These are phyloP conservation scores for Isochrysis galbana DNA, from an alignment of 78 protist genomes.

Conservation along the genomic window DNA sequence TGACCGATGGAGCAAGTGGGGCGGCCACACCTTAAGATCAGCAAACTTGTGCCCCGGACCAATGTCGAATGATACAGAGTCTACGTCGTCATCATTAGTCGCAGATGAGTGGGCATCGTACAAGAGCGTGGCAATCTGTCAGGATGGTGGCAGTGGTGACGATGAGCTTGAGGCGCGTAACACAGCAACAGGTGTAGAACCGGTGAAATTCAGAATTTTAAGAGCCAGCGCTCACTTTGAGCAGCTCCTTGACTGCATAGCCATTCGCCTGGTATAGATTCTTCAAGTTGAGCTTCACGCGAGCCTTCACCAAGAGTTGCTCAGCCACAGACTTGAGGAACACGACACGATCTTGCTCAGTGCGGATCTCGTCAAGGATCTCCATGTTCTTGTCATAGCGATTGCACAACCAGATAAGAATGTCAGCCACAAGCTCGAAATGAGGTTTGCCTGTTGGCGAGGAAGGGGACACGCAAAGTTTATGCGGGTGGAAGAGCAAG, in stretches of 20 bases:
- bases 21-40: conserved; percentile 4
- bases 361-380: not conserved
- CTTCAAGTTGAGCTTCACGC: conserved; percentile 34
- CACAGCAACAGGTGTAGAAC: no score
- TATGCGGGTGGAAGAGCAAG: no score
- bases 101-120: not conserved
- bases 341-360: conserved; percentile 9
- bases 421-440: conserved; percentile 20
- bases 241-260: conserved; percentile 19
- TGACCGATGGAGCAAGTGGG: no score
- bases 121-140: not conserved
- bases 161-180: no score
- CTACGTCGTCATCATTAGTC: not conserved
- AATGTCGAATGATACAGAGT: not conserved
- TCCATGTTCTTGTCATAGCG: conserved; percentile 18
- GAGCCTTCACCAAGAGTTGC: not conserved
- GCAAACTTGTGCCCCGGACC: not conserved
- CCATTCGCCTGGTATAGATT: conserved; percentile 36
- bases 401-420: not conserved
- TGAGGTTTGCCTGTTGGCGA: not conserved
- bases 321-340: conserved; percentile 26
- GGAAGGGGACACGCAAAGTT: no score
- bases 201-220: no score
- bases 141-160: no score
- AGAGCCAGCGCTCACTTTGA: no score